Evolutionary conservation across 768 basidiomycete species (phyloP).

Genomic region (Asterophora parasitica): DNA sequence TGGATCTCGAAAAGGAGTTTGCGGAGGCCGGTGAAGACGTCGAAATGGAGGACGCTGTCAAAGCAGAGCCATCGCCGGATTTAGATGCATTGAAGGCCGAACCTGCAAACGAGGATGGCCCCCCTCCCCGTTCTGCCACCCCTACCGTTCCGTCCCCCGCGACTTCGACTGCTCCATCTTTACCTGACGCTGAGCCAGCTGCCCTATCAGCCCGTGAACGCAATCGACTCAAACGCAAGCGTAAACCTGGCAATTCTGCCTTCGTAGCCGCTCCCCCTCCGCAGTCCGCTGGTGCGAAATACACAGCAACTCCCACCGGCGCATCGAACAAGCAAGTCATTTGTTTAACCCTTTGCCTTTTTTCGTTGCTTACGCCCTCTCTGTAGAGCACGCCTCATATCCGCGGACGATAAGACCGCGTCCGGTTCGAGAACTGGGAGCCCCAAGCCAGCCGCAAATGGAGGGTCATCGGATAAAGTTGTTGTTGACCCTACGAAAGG

Average conservation of each 20-base stretch:
- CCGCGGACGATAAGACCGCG: constrained; percentile 49
- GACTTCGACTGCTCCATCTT: constrained; percentile 35
- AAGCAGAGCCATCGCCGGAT: constrained; percentile 32
- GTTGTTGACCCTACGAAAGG: constrained; percentile 79
- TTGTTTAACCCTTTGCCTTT: background rate
- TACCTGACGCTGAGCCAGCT: constrained; percentile 41
- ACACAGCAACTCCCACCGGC: constrained; percentile 51
- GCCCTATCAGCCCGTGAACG: constrained; percentile 87
- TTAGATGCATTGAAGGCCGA: constrained; percentile 41
- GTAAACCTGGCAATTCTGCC: constrained; percentile 79
- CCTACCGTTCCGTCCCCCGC: constrained; percentile 52
- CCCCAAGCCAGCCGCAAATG: constrained; percentile 42
- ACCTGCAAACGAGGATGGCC: constrained; percentile 32
- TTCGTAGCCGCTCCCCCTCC: constrained; percentile 75
- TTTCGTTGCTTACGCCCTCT: constrained; percentile 2
- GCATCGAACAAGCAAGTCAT: constrained; percentile 52
- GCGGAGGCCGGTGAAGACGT: constrained; percentile 38
- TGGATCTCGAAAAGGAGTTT: constrained; percentile 83
- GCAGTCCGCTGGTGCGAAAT: constrained; percentile 56
- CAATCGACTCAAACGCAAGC: constrained; percentile 91
- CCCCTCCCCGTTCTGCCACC: constrained; percentile 39
- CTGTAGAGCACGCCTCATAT: constrained; percentile 68
- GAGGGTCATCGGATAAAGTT: constrained; percentile 53
- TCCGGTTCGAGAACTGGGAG: constrained; percentile 54
- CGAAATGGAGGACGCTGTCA: constrained; percentile 33